Evolutionary conservation across 306 rosid species (phyloP), one percentile per base, ranked within the genome.

Genomic region (Cucumis cinereus): DNA sequence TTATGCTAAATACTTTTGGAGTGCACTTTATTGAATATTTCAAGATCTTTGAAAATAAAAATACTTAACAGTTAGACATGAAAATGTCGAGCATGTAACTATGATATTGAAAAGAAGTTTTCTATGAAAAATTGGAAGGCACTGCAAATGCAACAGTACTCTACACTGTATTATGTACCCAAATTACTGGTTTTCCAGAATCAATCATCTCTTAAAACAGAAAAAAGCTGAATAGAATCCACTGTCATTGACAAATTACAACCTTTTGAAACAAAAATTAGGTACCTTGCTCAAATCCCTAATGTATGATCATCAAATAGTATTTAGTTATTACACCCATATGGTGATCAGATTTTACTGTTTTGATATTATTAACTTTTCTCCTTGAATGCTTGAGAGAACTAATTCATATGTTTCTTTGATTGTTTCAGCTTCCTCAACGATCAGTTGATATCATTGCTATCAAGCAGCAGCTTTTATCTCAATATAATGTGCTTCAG

Each of bases 401-500:
- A 70, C 62, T 61, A 67, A 62, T 81, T 81, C 76, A 47, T n/a
- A 60, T 70, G 15, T 81, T 53, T 73, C 13, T 56, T 45, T 50
- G 62, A 1, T 76, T 72, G 35, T 82, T 40, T 78, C 83, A 94
- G 99, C 96, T 94, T 84, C 97, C 99, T 8, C 97, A 85, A 81
- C 77, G 91, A 80, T 83, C 90, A 43, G 95, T 83, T 58, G 97
- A 94, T 64, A 81, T 82, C 70, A 82, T 80, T 85, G 90, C 91
- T 4, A 88, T 94, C 83, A 94, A 88, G 83, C 99, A 94, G 81
- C 92, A 82, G 53, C 96, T 94, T 84, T 79, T 94, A 84, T 87
- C 99, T 75, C 99, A 94, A 79, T 92, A 94, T 80, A 96, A 94
- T 79, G 72, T 87, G 82, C 91, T 94, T 63, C 96, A 89, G 80